Evolutionary conservation across 352 stramenopile species (phyloP).

Genomic region (Pythium aquatile): DNA sequence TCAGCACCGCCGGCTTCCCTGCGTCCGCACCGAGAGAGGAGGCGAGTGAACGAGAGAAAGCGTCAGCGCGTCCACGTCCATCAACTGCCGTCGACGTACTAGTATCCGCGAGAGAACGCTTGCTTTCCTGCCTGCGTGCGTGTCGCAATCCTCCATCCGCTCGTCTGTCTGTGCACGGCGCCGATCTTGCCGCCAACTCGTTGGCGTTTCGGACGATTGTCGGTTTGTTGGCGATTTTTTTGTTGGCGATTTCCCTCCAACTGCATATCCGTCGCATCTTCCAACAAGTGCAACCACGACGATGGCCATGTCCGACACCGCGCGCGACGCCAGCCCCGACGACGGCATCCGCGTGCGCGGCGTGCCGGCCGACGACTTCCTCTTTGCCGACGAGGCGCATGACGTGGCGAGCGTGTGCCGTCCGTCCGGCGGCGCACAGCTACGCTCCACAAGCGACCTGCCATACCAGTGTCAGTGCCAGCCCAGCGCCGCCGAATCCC

Average conservation of each 20-base stretch:
- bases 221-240: constrained; percentile 3
- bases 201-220: background rate
- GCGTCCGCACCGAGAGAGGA: background rate
- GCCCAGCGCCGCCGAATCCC: constrained; percentile 61
- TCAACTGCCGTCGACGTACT: background rate
- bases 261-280: background rate
- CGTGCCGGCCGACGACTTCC: constrained; percentile 19
- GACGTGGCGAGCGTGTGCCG: constrained; percentile 23
- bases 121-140: background rate
- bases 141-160: background rate
- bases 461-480: constrained; percentile 53
- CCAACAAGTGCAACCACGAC: constrained; percentile 11
- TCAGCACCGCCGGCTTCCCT: background rate
- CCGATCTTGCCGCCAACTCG: constrained; percentile 1
- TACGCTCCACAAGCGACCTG: constrained; percentile 25
- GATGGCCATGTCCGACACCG: constrained; percentile 41
- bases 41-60: background rate
- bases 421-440: constrained; percentile 6
- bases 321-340: constrained; percentile 36
- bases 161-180: background rate
- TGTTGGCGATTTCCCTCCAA: background rate
- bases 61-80: background rate
- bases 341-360: constrained; percentile 33
- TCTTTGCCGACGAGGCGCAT: constrained; percentile 19
- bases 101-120: background rate